phyloP scores from a whole-genome alignment of 2,329 filamentous ascomycete species.

The Fulvia fulva region DNA sequence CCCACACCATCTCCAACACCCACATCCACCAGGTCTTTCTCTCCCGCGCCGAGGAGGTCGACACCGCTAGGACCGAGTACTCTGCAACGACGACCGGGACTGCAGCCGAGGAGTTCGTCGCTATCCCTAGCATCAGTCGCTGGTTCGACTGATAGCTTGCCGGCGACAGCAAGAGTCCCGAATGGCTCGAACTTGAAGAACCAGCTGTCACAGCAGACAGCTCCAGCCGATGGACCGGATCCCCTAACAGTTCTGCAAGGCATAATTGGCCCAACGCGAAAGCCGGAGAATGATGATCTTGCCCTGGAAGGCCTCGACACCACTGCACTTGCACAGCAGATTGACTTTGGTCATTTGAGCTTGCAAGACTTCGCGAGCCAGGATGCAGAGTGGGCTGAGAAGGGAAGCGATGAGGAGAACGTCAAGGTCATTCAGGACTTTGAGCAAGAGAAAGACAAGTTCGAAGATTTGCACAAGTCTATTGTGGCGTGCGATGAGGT shows the following conservation, averaged over 20 bases:
- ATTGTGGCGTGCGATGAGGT: conserved; percentile 90
- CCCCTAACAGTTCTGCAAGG: conserved; percentile 66
- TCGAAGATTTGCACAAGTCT: conserved; percentile 84
- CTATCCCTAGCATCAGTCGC: conserved; percentile 69
- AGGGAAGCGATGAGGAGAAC: conserved; percentile 24
- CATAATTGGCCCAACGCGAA: conserved; percentile 49
- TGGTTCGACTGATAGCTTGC: conserved; percentile 72
- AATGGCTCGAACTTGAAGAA: conserved; percentile 69
- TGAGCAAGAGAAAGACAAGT: conserved; percentile 75
- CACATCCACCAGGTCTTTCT: conserved; percentile 61
- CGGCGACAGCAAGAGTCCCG: conserved; percentile 58
- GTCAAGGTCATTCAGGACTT: conserved; percentile 45
- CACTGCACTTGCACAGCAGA: conserved; percentile 54
- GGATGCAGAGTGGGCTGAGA: conserved; percentile 19
- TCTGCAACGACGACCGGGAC: conserved; percentile 63
- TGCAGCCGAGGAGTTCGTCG: conserved; percentile 70
- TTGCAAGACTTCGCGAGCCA: conserved; percentile 64
- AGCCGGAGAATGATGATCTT: conserved; percentile 8
- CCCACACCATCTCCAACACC: conserved; percentile 57
- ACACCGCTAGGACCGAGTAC: conserved; percentile 66
- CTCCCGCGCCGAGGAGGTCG: conserved; percentile 65
- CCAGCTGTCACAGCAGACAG: conserved; percentile 46
- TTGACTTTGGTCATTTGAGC: conserved; percentile 76
- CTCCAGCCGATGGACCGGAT: conserved; percentile 55
- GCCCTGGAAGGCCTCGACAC: conserved; percentile 36